phyloP scores from a whole-genome alignment of 2,329 filamentous ascomycete species.

The Fusarium nisikadoi region DNA sequence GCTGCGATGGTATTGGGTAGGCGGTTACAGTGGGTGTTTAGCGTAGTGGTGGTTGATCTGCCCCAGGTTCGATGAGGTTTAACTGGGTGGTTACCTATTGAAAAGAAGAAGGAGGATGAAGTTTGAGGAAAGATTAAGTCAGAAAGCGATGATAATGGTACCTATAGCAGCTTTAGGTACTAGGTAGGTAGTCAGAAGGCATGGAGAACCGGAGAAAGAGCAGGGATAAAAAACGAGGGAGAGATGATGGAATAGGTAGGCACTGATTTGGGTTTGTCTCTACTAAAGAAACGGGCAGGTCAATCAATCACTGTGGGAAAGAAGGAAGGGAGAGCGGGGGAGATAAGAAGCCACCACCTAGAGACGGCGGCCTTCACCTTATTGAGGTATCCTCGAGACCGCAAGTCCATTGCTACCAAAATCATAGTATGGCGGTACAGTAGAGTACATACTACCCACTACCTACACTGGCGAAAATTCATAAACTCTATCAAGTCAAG shows the following conservation, averaged over 20 bases:
- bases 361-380: not conserved
- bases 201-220: constrained; percentile 7
- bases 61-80: constrained; percentile 4
- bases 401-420: constrained; percentile 15
- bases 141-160: not conserved
- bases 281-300: constrained; percentile 11
- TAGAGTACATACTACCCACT: not conserved
- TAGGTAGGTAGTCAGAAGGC: not conserved
- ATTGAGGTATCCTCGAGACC: not conserved
- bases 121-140: not conserved
- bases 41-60: constrained; percentile 16
- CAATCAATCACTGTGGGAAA: not conserved
- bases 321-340: constrained; percentile 28
- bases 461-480: not conserved
- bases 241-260: not conserved
- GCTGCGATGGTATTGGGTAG: constrained; percentile 30
- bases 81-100: not conserved
- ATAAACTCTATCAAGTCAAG: constrained; percentile 31
- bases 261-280: constrained; percentile 7
- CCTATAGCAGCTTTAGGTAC: not conserved
- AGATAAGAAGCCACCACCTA: constrained; percentile 35
- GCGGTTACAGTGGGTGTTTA: constrained; percentile 23
- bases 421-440: not conserved
- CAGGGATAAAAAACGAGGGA: not conserved
- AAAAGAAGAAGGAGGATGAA: not conserved